Conservation (phyloP, 2,329 filamentous ascomycete species). For the Fusarium nisikadoi region DNA sequence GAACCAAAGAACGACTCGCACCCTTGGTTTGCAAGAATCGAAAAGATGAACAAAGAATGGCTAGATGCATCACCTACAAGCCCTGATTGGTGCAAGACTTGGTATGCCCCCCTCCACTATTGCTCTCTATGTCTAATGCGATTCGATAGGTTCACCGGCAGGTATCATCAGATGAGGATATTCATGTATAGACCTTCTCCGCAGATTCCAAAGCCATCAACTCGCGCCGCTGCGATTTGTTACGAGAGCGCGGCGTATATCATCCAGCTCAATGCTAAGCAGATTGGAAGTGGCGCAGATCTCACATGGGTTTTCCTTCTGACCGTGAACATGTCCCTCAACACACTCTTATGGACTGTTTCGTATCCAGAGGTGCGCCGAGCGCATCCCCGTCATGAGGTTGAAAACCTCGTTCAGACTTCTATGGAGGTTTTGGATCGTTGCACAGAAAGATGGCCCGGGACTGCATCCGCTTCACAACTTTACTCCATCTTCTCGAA, state of each 20-base stretch:
- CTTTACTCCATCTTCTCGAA: slow-evolving; percentile 87
- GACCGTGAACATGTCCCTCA: slow-evolving; percentile 89
- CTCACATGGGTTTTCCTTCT: slow-evolving; percentile 95
- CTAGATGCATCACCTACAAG: slow-evolving; percentile 78
- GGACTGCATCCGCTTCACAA: slow-evolving; percentile 83
- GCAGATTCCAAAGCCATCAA: slow-evolving; percentile 86
- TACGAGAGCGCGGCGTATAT: slow-evolving; percentile 86
- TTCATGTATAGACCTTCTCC: slow-evolving; percentile 91
- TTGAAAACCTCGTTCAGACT: slow-evolving; percentile 77
- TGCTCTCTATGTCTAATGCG: slow-evolving; percentile 12
- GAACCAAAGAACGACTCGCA: slow-evolving; percentile 83
- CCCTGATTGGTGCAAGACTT: slow-evolving; percentile 77
- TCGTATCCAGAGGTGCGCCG: slow-evolving; percentile 87
- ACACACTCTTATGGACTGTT: slow-evolving; percentile 90
- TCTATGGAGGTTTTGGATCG: slow-evolving; percentile 82
- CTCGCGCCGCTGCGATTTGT: slow-evolving; percentile 81
- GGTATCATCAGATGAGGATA: slow-evolving; percentile 89
- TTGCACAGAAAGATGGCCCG: slow-evolving; percentile 91
- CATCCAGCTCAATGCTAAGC: slow-evolving; percentile 81
- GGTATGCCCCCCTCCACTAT: slow-evolving; percentile 64
- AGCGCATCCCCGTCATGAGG: slow-evolving; percentile 76
- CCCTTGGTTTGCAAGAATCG: slow-evolving; percentile 87
- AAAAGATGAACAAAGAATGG: slow-evolving; percentile 83
- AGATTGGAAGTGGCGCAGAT: slow-evolving; percentile 80
- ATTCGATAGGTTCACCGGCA: slow-evolving; percentile 66